Conservation (phyloP, 805 yeast species). For the Ogataea ganodermae region DNA sequence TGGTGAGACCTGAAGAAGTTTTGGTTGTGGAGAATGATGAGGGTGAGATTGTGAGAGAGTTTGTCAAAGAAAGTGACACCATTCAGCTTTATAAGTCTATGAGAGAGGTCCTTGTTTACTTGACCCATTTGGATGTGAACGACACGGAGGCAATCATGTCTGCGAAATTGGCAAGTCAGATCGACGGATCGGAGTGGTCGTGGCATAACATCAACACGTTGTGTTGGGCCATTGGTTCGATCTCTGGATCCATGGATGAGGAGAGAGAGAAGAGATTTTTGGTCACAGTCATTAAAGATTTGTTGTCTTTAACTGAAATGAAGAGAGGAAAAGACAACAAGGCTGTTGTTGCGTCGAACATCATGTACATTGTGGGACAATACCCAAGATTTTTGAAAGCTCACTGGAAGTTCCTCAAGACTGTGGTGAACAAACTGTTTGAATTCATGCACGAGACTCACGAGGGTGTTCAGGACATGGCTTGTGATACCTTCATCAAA, state of each 20-base stretch:
- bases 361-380: conserved; percentile 99
- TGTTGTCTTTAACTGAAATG: conserved; percentile 89
- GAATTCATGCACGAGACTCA: conserved; percentile 99
- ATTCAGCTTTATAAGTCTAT: conserved; percentile 92
- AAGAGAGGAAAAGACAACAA: conserved; percentile 97
- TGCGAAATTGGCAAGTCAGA: conserved; percentile 85
- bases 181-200: conserved; percentile 98
- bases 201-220: conserved; percentile 97
- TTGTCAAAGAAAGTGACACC: conserved; percentile 95
- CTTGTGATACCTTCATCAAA: conserved; percentile 97
- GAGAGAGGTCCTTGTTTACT: conserved; percentile 92
- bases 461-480: conserved; percentile 99
- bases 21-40: conserved; percentile 96
- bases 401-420: conserved; percentile 96
- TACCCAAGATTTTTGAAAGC: conserved; percentile 97
- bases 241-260: conserved; percentile 98
- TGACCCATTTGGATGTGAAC: conserved; percentile 92
- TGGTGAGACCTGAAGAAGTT: conserved; percentile 99
- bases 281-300: conserved; percentile 89
- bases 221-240: conserved; percentile 99
- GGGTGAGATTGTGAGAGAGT: conserved; percentile 97
- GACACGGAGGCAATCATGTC: conserved; percentile 95
- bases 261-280: conserved; percentile 94
- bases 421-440: conserved; percentile 92
- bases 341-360: conserved; percentile 99